Percentiles rank a stretch among this genome's conserved stretches.
Conservation (phyloP, 2,329 filamentous ascomycete genomes). For the Stachybotrys elegans region DNA sequence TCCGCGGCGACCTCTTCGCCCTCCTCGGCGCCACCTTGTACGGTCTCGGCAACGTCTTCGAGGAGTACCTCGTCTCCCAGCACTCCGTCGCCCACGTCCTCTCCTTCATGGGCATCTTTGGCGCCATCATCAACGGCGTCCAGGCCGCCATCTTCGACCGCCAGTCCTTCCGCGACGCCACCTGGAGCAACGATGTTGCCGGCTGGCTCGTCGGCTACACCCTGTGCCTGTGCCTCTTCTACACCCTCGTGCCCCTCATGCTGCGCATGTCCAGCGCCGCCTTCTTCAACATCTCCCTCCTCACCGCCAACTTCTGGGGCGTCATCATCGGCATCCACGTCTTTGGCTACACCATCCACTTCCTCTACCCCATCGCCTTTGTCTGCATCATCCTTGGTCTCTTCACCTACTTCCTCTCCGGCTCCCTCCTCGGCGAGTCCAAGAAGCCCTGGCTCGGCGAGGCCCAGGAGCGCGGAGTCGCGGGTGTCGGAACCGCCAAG, state of each 20-base stretch:
- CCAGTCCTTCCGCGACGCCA: conserved; percentile 56
- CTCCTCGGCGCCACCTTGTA: conserved; percentile 87
- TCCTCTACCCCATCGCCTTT: conserved; percentile 93
- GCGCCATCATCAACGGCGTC: conserved; percentile 83
- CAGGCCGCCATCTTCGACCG: conserved; percentile 93
- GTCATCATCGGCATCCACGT: conserved; percentile 87
- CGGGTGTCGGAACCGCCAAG: conserved; percentile 81
- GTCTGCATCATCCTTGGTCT: conserved; percentile 85
- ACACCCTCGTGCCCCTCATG: conserved; percentile 78
- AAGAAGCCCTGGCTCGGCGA: conserved; percentile 93
- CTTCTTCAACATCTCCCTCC: conserved; percentile 92
- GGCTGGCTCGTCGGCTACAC: conserved; percentile 92
- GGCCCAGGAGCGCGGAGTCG: conserved; percentile 76
- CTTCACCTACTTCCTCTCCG: conserved; percentile 80
- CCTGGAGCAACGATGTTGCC: conserved; percentile 62
- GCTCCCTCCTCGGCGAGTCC: conserved; percentile 76
- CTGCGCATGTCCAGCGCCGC: conserved; percentile 87
- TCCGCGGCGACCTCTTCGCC: conserved; percentile 92
- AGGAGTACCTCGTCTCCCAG: conserved; percentile 89
- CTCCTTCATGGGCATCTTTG: conserved; percentile 84
- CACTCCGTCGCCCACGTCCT: conserved; percentile 89
- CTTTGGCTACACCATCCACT: conserved; percentile 76
- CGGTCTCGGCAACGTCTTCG: conserved; percentile 83
- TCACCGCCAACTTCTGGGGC: conserved; percentile 97
- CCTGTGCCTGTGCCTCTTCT: conserved; percentile 76